Evolutionary conservation across 2,329 filamentous ascomycete genomes (phyloP), one percentile per base, ranked within the genome.

Genomic region (Cyclaneusma minus): DNA sequence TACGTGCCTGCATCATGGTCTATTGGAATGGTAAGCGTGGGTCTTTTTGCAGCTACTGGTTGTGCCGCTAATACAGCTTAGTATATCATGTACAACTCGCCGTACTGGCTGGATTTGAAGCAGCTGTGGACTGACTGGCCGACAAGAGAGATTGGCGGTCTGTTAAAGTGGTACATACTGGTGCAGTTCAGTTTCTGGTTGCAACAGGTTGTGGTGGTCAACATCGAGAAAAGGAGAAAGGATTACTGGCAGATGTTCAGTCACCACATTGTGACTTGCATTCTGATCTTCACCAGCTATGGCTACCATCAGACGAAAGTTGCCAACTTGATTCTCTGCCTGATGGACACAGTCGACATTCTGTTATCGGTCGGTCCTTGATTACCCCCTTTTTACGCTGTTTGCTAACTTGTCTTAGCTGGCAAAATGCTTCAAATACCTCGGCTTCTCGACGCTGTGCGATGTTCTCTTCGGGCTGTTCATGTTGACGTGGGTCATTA

Each of bases 201-300:
- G 24, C 87, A 95, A 55, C 85, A 93, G 55, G 79, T 95, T 37
- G 60, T 94, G 16, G 82, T 94, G 31, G 82, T 95, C 49, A 78
- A 94, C 53, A 84, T 95, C 33, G 89, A 98, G 54, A 81, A 91
- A 54, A 72, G 79, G 38, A 70, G 89, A 44, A 95, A 95, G 56
- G 89, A 98, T 43, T 78, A 94, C 53, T 79, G 72, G 58, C 87
- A 95, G 53, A 95, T 95, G 89, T 72, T 95, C 39, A 76, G 72
- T 11, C 89, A 95, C 51, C 89, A 98, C 55, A 68, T 94, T 47
- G 73, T 95, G 48, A 98, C 89, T 12, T 81, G 75, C 43, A 59
- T 62, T 4, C 69, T 98, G 22, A 73, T 98, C 36, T 72, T 73
- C 30, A 66, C 73, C 16, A 87, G 79, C 37, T 95, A 95, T 50